Evolutionary conservation across 306 rosid species (phyloP).

Genomic region (Senna tora): DNA sequence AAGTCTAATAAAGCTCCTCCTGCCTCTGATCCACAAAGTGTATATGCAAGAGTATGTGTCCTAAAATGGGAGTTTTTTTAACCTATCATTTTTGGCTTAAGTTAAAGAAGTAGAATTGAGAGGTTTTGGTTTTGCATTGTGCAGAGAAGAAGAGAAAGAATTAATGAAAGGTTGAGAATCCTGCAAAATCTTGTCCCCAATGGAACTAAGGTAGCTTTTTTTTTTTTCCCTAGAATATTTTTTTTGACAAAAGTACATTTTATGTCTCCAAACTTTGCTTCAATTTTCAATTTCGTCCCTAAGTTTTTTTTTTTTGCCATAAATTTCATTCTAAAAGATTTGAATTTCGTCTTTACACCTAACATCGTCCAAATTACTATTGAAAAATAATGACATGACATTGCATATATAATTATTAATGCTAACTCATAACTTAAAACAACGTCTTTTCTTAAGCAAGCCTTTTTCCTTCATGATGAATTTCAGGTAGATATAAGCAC

Average conservation of each 20-base stretch:
- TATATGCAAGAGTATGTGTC: conserved; percentile 79
- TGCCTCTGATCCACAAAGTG: conserved; percentile 80
- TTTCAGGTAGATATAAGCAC: conserved; percentile 94
- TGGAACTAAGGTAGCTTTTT: conserved; percentile 86
- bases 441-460: too few relatives aligned
- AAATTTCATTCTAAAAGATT: too few relatives aligned
- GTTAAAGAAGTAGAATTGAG: conserved; percentile 23
- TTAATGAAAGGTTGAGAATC: conserved; percentile 82
- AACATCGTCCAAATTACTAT: too few relatives aligned
- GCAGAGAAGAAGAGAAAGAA: conserved; percentile 98
- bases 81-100: conserved; percentile 1
- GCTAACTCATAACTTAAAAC: too few relatives aligned
- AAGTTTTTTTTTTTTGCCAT: too few relatives aligned
- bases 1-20: conserved; percentile 64
- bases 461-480: conserved; percentile 32
- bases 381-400: too few relatives aligned
- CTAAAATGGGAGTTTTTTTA: conserved; percentile 1
- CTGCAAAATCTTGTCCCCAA: conserved; percentile 85
- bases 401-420: too few relatives aligned
- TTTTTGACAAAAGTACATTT: too few relatives aligned
- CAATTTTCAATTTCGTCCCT: too few relatives aligned
- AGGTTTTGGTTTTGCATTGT: conserved; percentile 26
- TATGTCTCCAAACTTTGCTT: too few relatives aligned
- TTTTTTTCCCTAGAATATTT: too few relatives aligned
- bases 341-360: too few relatives aligned